phyloP scores from a whole-genome alignment of 108 stramenopile species.

The Cyclotella baltica region DNA sequence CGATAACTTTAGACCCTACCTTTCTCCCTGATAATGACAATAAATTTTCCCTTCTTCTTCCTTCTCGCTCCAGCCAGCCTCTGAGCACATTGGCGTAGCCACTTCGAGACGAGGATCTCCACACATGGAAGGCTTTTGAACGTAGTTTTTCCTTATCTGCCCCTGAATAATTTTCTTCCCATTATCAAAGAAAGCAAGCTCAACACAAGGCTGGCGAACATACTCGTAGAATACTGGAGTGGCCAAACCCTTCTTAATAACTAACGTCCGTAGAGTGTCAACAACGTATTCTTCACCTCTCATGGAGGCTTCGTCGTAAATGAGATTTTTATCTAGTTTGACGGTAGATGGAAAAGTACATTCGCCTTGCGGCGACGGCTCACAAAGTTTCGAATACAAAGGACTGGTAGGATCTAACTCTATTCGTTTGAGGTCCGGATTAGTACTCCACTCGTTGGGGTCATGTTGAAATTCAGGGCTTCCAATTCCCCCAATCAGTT shows the following conservation, averaged over 20 bases:
- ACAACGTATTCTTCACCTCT: slow-evolving; percentile 55
- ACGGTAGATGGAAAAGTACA: slow-evolving; percentile 42
- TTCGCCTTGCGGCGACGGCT: background rate
- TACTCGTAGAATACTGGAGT: slow-evolving; percentile 63
- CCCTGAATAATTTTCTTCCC: slow-evolving; percentile 41
- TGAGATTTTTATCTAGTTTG: slow-evolving; percentile 36
- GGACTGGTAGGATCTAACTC: slow-evolving; percentile 19
- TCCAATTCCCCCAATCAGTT: slow-evolving; percentile 17
- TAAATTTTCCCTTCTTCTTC: background rate
- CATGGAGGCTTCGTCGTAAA: slow-evolving; percentile 27
- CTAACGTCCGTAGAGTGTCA: slow-evolving; percentile 55
- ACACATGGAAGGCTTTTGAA: slow-evolving; percentile 32
- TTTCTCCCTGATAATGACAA: slow-evolving; percentile 19
- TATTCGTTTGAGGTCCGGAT: slow-evolving; percentile 17
- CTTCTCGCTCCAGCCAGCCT: slow-evolving; percentile 4
- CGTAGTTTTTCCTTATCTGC: slow-evolving; percentile 9
- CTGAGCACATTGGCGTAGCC: slow-evolving; percentile 38
- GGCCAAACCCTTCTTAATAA: slow-evolving; percentile 31
- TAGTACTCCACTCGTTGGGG: slow-evolving; percentile 24
- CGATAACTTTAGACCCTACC: too few species aligned
- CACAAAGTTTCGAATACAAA: slow-evolving; percentile 45
- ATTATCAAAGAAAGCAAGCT: slow-evolving; percentile 58
- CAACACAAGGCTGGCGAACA: slow-evolving; percentile 56
- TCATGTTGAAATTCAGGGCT: slow-evolving; percentile 35
- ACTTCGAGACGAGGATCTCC: slow-evolving; percentile 37